Evolutionary conservation across 202 grass and related monocot genomes (phyloP), one percentile per base, ranked within the genome.

Genomic region (Musa balbisiana): DNA sequence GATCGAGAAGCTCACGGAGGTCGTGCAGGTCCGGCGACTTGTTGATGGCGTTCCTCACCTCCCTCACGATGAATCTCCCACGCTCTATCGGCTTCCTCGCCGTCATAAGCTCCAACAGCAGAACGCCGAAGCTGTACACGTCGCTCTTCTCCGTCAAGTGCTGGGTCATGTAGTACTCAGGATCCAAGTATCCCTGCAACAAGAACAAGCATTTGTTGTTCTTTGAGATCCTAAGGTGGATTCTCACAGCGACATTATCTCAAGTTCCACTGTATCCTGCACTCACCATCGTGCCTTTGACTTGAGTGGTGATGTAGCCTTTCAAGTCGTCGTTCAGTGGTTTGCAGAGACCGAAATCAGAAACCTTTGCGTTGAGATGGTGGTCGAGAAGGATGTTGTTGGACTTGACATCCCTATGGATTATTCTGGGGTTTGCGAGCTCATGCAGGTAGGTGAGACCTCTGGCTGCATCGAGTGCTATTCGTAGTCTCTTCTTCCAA

Each of bases 81-180:
- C 73, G 53, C 25, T 74, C 55, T 24, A 74, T 74, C 4, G 73
- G 73, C 11, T 24, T 74, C 4, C 73, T 74, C 43, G 52, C 54
- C 17, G 73, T 59, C 0, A 59, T 53, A 16, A 74, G 23, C 24
- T 74, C 72, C 22, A 56, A 24, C 15, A 74, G 22, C 19, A 74
- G 51, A 24, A 72, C 51, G 11, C 89, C 87, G 12, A 96, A 96
- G 76, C 89, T 96, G 52, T 96, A 96, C 0, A 96, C 92, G 22
- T 96, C 89, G 29, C 92, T 96, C 78, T 89, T 96, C 53, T 91
- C 86, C 1, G 92, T 96, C 78, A 96, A 22, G 10, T 72, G 69
- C 51, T 72, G 49, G 3, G 69, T 72, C 69, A 72, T 72, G 52
- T 72, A 72, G 52, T 72, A 72, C 53, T 72, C 69, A 23, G 69